Percentiles rank a stretch among this genome's conserved stretches.
phyloP scores from a whole-genome alignment of 176 grass and related monocot species.

The Miscanthus lutarioriparius region DNA sequence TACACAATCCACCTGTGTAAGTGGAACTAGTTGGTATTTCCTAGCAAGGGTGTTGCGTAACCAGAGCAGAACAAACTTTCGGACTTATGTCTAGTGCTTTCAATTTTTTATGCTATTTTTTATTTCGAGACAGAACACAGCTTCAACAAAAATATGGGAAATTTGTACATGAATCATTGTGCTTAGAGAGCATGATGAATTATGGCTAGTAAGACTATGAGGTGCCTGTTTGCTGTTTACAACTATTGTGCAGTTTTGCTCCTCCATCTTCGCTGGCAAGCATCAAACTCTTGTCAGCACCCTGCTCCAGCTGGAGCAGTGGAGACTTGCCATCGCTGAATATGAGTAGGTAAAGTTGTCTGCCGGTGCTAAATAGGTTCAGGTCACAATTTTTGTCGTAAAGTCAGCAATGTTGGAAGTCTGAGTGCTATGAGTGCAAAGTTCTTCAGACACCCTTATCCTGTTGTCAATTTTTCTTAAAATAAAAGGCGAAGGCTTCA shows the following conservation, averaged over 20 bases:
- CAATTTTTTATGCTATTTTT: conserved; percentile 2
- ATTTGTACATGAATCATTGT: background rate
- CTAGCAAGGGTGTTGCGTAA: background rate
- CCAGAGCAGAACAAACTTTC: background rate
- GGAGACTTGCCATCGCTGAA: background rate
- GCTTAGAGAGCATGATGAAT: background rate
- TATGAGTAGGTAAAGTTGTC: background rate
- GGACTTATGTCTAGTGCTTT: background rate
- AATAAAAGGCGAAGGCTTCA: background rate
- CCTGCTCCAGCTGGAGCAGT: background rate
- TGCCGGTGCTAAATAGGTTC: background rate
- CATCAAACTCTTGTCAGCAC: background rate
- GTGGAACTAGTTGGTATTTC: background rate
- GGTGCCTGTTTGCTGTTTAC: background rate
- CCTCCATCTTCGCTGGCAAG: background rate
- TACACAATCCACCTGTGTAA: background rate
- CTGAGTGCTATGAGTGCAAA: background rate
- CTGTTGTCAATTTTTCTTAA: background rate
- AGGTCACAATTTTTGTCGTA: background rate
- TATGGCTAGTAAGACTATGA: background rate
- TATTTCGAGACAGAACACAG: background rate
- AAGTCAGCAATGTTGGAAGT: background rate
- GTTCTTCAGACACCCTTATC: background rate
- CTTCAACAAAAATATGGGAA: background rate
- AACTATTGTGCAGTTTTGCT: background rate